A percentile compares a stretch with the other conserved stretches of the same genome.
Conservation (phyloP, 1,284 basidiomycete species). For the Sporisorium graminicola region DNA sequence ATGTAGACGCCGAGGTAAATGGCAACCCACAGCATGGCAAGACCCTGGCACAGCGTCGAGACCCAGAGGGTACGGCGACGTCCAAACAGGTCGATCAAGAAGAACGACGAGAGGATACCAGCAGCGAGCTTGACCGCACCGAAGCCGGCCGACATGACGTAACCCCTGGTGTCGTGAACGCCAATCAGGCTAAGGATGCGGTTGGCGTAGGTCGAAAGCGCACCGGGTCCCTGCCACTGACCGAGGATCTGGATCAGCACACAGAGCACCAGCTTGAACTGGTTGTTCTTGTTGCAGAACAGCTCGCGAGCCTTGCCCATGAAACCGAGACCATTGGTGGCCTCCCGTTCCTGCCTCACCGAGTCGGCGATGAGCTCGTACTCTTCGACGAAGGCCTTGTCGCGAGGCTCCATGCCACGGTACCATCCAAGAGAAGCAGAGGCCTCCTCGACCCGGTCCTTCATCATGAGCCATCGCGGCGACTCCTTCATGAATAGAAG, state of each 20-base stretch:
- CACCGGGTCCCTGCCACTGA: conserved; percentile 49
- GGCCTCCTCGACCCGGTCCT: conserved; percentile 74
- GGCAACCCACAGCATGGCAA: conserved; percentile 48
- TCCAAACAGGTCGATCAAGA: conserved; percentile 51
- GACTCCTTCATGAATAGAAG: conserved; percentile 76
- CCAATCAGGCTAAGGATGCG: conserved; percentile 45
- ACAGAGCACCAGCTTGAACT: conserved; percentile 47
- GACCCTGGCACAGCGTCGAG: conserved; percentile 37
- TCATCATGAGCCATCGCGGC: conserved; percentile 84
- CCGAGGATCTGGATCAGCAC: conserved; percentile 45
- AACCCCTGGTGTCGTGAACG: conserved; percentile 38
- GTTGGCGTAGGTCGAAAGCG: conserved; percentile 52
- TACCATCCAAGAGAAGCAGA: conserved; percentile 74
- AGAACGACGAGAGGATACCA: conserved; percentile 49
- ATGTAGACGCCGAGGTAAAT: conserved; percentile 49
- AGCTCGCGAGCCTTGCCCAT: conserved; percentile 37
- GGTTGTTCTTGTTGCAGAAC: conserved; percentile 46
- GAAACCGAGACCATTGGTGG: conserved; percentile 35
- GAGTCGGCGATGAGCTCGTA: conserved; percentile 47
- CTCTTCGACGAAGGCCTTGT: conserved; percentile 40
- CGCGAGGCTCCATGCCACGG: conserved; percentile 40
- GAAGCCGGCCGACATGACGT: conserved; percentile 51
- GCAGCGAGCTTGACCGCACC: conserved; percentile 47
- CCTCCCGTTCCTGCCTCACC: conserved; percentile 37
- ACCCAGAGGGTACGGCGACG: conserved; percentile 49